These are phyloP conservation scores for Fusarium kyushuense DNA, from an alignment of 2,329 filamentous ascomycete genomes.

Conservation along the genomic window DNA sequence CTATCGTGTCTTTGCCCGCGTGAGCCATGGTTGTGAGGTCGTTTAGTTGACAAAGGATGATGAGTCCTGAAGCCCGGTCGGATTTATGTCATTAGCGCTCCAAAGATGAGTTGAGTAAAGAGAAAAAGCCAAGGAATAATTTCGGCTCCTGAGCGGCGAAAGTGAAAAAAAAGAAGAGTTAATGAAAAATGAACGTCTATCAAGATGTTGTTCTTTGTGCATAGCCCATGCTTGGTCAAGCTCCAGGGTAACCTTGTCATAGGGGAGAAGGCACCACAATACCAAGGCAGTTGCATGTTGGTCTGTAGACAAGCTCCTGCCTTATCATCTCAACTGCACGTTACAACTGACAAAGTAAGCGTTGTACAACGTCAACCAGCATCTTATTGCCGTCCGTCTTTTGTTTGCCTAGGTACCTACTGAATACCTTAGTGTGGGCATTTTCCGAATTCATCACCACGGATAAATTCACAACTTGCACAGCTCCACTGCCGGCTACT, in stretches of 20 bases:
- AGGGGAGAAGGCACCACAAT: background rate
- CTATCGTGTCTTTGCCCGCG: slow-evolving; percentile 4
- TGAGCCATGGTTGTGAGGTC: slow-evolving; percentile 13
- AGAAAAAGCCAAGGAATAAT: background rate
- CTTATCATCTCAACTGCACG: background rate
- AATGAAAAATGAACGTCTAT: background rate
- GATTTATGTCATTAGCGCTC: background rate
- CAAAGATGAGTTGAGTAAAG: too few species aligned
- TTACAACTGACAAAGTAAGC: slow-evolving; percentile 12
- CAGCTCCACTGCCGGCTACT: slow-evolving; percentile 8
- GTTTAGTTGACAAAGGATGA: background rate
- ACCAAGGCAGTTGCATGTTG: too few species aligned
- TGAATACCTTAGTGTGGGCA: too few species aligned
- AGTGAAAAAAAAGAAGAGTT: background rate
- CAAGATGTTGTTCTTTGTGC: background rate
- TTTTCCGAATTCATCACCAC: too few species aligned
- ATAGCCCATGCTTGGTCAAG: background rate
- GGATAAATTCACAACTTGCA: background rate
- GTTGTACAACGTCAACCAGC: background rate
- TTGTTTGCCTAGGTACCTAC: background rate
- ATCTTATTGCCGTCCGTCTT: background rate
- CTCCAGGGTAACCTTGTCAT: slow-evolving; percentile 26
- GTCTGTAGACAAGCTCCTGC: too few species aligned
- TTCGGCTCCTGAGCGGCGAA: too few species aligned
- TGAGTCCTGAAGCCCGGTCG: background rate